A percentile compares a stretch with the other conserved stretches of the same genome.
phyloP scores from a whole-genome alignment of 2,329 filamentous ascomycete species.

The Coniochaeta sp. region DNA sequence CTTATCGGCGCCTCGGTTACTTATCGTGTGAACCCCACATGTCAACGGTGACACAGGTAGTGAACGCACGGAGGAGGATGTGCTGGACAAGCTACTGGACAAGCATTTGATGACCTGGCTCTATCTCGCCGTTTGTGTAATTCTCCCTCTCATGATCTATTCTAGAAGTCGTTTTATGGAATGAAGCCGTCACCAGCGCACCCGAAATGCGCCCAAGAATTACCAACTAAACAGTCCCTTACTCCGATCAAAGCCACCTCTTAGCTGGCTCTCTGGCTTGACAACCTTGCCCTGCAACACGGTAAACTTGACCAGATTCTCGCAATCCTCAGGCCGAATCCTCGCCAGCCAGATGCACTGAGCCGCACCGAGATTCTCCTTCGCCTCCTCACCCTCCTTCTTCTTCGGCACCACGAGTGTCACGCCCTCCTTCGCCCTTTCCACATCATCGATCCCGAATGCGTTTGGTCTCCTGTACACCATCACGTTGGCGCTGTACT shows the following conservation, averaged over 20 bases:
- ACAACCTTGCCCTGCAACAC: slow-evolving; percentile 90
- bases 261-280: slow-evolving; percentile 76
- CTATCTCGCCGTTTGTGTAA: not conserved
- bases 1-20: not conserved
- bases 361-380: slow-evolving; percentile 52
- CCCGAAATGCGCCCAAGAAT: too few species aligned
- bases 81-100: not conserved
- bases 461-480: slow-evolving; percentile 66
- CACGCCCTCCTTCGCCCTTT: slow-evolving; percentile 18
- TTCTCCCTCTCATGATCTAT: too few species aligned
- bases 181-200: too few species aligned
- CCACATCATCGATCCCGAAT: slow-evolving; percentile 44
- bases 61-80: not conserved
- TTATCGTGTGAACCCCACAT: not conserved
- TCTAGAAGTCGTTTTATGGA: too few species aligned
- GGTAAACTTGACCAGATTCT: slow-evolving; percentile 85
- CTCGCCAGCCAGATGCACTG: slow-evolving; percentile 93
- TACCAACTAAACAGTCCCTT: slow-evolving; percentile 85
- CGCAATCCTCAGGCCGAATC: slow-evolving; percentile 80
- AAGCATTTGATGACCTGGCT: too few species aligned
- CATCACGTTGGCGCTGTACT: slow-evolving; percentile 92
- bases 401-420: slow-evolving; percentile 11
- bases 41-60: not conserved
- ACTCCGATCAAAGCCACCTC: slow-evolving; percentile 83
- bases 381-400: slow-evolving; percentile 26